Conservation (phyloP, 2,329 filamentous ascomycete species). For the Cladosporium sp. region DNA sequence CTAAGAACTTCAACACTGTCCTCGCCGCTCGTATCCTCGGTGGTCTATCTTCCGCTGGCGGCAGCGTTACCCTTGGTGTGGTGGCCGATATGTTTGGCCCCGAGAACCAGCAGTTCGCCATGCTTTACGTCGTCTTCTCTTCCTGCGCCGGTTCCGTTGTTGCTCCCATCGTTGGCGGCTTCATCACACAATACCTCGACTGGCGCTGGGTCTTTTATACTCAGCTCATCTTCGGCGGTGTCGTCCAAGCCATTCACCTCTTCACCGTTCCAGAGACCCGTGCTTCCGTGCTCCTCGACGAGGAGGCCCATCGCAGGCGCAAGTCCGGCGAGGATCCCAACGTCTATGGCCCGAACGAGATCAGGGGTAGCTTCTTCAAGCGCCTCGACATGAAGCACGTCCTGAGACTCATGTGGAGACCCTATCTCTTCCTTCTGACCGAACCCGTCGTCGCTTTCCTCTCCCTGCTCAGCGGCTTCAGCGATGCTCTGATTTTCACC, state of each 20-base stretch:
- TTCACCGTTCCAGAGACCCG: slow-evolving; percentile 77
- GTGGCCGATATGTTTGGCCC: slow-evolving; percentile 76
- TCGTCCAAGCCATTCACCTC: slow-evolving; percentile 85
- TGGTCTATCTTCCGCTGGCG: slow-evolving; percentile 59
- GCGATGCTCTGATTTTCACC: slow-evolving; percentile 75
- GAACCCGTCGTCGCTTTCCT: slow-evolving; percentile 73
- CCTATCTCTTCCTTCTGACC: slow-evolving; percentile 71
- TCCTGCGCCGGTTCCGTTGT: slow-evolving; percentile 52
- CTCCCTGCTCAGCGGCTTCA: slow-evolving; percentile 71
- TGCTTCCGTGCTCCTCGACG: slow-evolving; percentile 70
- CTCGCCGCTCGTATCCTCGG: slow-evolving; percentile 76
- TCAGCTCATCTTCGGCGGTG: slow-evolving; percentile 72
- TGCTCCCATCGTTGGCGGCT: slow-evolving; percentile 36
- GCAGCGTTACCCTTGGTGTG: slow-evolving; percentile 67
- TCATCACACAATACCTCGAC: slow-evolving; percentile 44
- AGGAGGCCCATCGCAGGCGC: slow-evolving; percentile 73
- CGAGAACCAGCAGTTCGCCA: slow-evolving; percentile 70
- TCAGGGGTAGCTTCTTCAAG: slow-evolving; percentile 52
- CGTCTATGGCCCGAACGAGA: slow-evolving; percentile 77
- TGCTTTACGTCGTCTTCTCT: slow-evolving; percentile 70
- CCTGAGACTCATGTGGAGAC: slow-evolving; percentile 57
- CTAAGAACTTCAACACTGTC: slow-evolving; percentile 64
- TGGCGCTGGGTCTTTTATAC: slow-evolving; percentile 87
- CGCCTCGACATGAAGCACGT: slow-evolving; percentile 45
- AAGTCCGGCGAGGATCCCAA: slow-evolving; percentile 73